Percentiles rank a stretch among this genome's conserved stretches.
phyloP scores from a whole-genome alignment of 305 asterid genomes.

The Solanum chacoense region DNA sequence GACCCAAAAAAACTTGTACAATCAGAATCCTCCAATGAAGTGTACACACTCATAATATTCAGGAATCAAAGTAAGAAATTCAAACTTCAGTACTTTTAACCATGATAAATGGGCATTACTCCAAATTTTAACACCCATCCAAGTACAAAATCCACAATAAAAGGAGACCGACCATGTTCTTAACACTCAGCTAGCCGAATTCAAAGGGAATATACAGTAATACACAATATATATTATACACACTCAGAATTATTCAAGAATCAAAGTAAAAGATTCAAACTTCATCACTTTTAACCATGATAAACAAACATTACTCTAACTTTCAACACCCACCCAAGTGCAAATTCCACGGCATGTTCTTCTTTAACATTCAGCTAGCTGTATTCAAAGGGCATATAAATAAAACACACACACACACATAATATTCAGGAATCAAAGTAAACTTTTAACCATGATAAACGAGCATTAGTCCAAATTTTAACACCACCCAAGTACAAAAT shows the following conservation, averaged over 20 bases:
- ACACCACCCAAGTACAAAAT: not conserved
- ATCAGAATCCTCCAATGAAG: slow-evolving; percentile 1
- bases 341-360: not conserved
- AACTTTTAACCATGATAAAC: not conserved
- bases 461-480: not conserved
- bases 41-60: not conserved
- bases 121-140: not conserved
- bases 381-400: not conserved
- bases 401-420: not conserved
- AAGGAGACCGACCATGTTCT: not conserved
- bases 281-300: not conserved
- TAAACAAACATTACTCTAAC: not conserved
- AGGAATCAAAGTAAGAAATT: slow-evolving; percentile 1
- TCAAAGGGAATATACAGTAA: not conserved
- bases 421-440: slow-evolving; percentile 6
- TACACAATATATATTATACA: not conserved
- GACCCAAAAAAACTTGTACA: not conserved
- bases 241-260: not conserved
- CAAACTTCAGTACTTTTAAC: not conserved
- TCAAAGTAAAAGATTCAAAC: not conserved
- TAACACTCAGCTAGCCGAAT: not conserved
- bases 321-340: not conserved
- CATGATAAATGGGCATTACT: not conserved
- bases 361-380: not conserved
- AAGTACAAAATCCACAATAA: not conserved